These are phyloP conservation scores for Eucalyptus urophylla DNA, from an alignment of 345 rosid species.

Conservation along the genomic window DNA sequence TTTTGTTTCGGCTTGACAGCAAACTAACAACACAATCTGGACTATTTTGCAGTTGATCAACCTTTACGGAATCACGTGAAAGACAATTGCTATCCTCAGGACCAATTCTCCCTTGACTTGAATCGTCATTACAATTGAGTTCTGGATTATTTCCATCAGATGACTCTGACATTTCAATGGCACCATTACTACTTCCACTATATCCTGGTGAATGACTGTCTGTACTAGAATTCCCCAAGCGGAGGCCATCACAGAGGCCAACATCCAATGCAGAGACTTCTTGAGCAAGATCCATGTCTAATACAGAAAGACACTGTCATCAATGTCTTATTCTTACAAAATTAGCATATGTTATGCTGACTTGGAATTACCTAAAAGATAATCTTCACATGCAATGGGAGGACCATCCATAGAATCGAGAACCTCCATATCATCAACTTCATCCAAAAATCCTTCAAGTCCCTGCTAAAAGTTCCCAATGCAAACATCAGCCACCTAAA, in stretches of 20 bases:
- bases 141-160: slow-evolving; percentile 23
- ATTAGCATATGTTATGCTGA: background rate
- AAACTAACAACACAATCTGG: slow-evolving; percentile 19
- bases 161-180: slow-evolving; percentile 34
- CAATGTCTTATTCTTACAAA: background rate
- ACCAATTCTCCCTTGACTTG: slow-evolving; percentile 1
- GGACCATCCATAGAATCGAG: slow-evolving; percentile 39
- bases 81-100: background rate
- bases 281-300: slow-evolving; percentile 51
- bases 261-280: slow-evolving; percentile 26
- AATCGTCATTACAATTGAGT: slow-evolving; percentile 19
- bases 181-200: slow-evolving; percentile 36
- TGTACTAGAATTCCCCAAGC: slow-evolving; percentile 30
- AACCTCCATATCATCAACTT: slow-evolving; percentile 56
- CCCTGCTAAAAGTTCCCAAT: slow-evolving; percentile 25
- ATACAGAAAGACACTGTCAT: background rate
- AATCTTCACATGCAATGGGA: slow-evolving; percentile 31
- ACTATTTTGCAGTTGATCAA: slow-evolving; percentile 30
- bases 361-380: slow-evolving; percentile 28
- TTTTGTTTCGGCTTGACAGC: slow-evolving; percentile 19
- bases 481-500: background rate
- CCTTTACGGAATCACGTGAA: slow-evolving; percentile 4
- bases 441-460: slow-evolving; percentile 68
- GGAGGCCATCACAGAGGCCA: slow-evolving; percentile 7
- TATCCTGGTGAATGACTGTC: slow-evolving; percentile 64